These are phyloP conservation scores for Lachancea mirantina DNA, from an alignment of 805 yeast genomes.

Conservation along the genomic window DNA sequence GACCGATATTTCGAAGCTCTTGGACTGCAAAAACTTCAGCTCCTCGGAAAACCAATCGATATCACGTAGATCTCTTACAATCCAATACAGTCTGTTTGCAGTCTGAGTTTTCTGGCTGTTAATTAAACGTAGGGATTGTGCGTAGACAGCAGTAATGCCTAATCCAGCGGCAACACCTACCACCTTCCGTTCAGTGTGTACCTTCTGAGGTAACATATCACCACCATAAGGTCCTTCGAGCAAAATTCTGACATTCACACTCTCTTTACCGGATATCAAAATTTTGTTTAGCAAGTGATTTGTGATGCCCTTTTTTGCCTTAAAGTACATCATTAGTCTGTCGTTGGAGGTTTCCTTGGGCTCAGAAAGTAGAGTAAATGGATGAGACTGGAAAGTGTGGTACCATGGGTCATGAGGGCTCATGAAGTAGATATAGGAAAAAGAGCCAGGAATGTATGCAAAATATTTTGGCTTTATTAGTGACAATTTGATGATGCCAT, in stretches of 20 bases:
- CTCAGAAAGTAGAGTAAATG: conserved; percentile 51
- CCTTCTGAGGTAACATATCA: conserved; percentile 30
- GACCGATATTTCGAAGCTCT: conserved; percentile 24
- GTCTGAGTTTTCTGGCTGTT: conserved; percentile 20
- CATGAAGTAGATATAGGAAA: conserved; percentile 51
- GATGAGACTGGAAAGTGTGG: conserved; percentile 51
- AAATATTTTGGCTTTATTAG: conserved; percentile 39
- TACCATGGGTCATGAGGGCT: conserved; percentile 46
- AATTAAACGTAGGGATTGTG: conserved; percentile 32
- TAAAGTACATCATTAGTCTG: conserved; percentile 37
- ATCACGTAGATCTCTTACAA: conserved; percentile 45
- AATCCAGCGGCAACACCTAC: conserved; percentile 45
- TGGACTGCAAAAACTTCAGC: conserved; percentile 27
- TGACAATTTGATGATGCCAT: conserved; percentile 35
- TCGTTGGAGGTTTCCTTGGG: conserved; percentile 28
- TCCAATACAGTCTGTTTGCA: conserved; percentile 52
- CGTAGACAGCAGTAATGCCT: conserved; percentile 47
- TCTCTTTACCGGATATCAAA: conserved; percentile 24
- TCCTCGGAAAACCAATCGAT: conserved; percentile 44
- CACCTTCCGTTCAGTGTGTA: conserved; percentile 34
- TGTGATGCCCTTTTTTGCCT: conserved; percentile 55
- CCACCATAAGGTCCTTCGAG: conserved; percentile 69
- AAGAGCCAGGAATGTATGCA: conserved; percentile 48
- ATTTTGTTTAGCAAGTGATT: conserved; percentile 33
- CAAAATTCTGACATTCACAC: conserved; percentile 33